Percentiles rank a stretch among this genome's conserved stretches.
phyloP scores from a whole-genome alignment of 2,329 filamentous ascomycete genomes.

The Verticillium nubilum region DNA sequence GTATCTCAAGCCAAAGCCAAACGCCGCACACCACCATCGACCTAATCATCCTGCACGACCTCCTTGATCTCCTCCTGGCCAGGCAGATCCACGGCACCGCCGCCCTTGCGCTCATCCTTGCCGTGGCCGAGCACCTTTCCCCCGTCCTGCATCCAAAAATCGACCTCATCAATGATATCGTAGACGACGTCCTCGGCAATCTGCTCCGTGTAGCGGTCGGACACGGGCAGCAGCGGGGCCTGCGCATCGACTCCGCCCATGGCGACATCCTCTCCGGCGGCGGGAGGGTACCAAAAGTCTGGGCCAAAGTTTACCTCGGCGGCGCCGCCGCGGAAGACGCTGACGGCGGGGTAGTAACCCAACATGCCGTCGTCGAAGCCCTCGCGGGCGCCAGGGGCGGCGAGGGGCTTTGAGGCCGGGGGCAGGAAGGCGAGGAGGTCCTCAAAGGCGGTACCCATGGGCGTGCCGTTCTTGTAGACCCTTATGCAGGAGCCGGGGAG shows the following conservation, averaged over 20 bases:
- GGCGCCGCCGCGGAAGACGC: slow-evolving; percentile 84
- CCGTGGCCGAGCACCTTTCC: slow-evolving; percentile 42
- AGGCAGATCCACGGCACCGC: slow-evolving; percentile 36
- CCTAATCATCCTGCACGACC: slow-evolving; percentile 56
- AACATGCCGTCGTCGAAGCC: slow-evolving; percentile 92
- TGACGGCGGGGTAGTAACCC: slow-evolving; percentile 91
- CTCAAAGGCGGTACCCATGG: slow-evolving; percentile 82
- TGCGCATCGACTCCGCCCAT: slow-evolving; percentile 4
- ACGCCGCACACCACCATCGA: background rate
- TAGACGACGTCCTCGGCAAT: slow-evolving; percentile 92
- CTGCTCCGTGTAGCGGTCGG: slow-evolving; percentile 83
- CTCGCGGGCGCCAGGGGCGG: slow-evolving; percentile 70
- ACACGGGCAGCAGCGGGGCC: slow-evolving; percentile 52
- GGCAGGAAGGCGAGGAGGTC: slow-evolving; percentile 87
- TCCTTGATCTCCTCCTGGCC: slow-evolving; percentile 58
- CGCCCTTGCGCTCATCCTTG: slow-evolving; percentile 28
- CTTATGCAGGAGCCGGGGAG: slow-evolving; percentile 81
- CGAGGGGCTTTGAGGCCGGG: slow-evolving; percentile 71
- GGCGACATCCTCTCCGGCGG: background rate
- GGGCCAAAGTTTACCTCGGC: slow-evolving; percentile 93
- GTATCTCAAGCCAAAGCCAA: slow-evolving; percentile 8
- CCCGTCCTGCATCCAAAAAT: slow-evolving; percentile 75
- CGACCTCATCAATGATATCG: slow-evolving; percentile 90
- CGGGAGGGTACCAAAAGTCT: slow-evolving; percentile 82
- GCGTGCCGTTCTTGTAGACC: slow-evolving; percentile 86